Conservation (phyloP, 176 grass and related monocot species). For the Eragrostis curvula region DNA sequence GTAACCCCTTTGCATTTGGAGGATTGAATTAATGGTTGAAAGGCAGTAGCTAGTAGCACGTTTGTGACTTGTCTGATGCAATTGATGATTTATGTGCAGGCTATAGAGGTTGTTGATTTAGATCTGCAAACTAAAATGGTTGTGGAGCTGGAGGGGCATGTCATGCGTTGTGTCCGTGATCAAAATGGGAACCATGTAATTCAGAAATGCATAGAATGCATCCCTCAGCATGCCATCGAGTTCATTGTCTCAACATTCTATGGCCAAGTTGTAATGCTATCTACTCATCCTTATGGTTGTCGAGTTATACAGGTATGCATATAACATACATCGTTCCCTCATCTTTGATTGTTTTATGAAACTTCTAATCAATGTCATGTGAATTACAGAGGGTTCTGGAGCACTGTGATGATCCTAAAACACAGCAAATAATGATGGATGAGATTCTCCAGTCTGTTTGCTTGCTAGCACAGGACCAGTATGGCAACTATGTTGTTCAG, state of each 20-base stretch:
- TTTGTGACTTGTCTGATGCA: not conserved
- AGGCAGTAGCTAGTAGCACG: not conserved
- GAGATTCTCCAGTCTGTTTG: slow-evolving; percentile 79
- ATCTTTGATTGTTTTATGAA: not conserved
- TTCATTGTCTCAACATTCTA: slow-evolving; percentile 88
- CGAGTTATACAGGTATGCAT: slow-evolving; percentile 77
- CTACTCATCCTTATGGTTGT: slow-evolving; percentile 86
- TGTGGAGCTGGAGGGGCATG: slow-evolving; percentile 72
- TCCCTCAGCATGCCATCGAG: slow-evolving; percentile 76
- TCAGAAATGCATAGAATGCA: slow-evolving; percentile 87
- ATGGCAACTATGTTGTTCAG: slow-evolving; percentile 96
- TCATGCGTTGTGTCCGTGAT: slow-evolving; percentile 90
- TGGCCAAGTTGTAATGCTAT: slow-evolving; percentile 78
- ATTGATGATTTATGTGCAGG: slow-evolving; percentile 50
- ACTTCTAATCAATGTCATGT: slow-evolving; percentile 16
- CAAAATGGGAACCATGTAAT: slow-evolving; percentile 96
- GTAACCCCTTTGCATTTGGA: too few species aligned
- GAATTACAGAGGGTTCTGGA: slow-evolving; percentile 74
- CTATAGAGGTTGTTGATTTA: slow-evolving; percentile 84
- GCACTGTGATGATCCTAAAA: slow-evolving; percentile 78
- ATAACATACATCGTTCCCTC: not conserved
- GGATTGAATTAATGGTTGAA: not conserved
- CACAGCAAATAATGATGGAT: slow-evolving; percentile 85
- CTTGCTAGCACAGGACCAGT: slow-evolving; percentile 78
- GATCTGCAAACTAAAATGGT: slow-evolving; percentile 82